phyloP scores from a whole-genome alignment of 208 protist genomes.

The Leishmania gerbilli region DNA sequence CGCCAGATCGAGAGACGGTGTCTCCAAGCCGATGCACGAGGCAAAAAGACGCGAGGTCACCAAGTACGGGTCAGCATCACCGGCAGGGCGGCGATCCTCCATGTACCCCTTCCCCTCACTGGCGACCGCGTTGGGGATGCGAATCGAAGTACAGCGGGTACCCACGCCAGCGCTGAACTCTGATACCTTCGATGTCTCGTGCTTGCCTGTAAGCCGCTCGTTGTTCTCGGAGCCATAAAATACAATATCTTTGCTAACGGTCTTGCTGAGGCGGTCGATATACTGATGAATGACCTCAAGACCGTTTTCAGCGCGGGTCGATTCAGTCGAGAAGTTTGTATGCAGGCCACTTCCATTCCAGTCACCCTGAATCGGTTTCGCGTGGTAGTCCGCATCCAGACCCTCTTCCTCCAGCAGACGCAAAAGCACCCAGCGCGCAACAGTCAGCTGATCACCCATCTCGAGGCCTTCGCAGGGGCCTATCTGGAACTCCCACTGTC shows the following conservation, averaged over 20 bases:
- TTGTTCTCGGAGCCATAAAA: conserved; percentile 91
- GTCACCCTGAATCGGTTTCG: conserved; percentile 96
- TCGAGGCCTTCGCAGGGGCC: conserved; percentile 90
- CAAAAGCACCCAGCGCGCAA: conserved; percentile 93
- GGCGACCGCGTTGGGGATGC: conserved; percentile 94
- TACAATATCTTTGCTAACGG: conserved; percentile 79
- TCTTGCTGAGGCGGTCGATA: conserved; percentile 69
- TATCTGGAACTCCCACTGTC: conserved; percentile 98
- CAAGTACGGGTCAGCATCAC: conserved; percentile 97
- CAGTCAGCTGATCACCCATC: conserved; percentile 95
- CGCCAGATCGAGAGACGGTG: conserved; percentile 53
- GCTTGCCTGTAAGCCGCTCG: conserved; percentile 80
- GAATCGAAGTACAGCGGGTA: conserved; percentile 94
- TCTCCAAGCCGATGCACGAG: conserved; percentile 64
- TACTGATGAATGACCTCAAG: conserved; percentile 79
- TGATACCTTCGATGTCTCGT: conserved; percentile 83
- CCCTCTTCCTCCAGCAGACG: conserved; percentile 72
- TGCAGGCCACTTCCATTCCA: conserved; percentile 98
- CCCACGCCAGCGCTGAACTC: conserved; percentile 82
- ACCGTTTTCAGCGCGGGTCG: conserved; percentile 80
- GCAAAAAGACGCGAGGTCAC: conserved; percentile 93
- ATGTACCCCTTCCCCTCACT: conserved; percentile 95
- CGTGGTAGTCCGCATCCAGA: conserved; percentile 81
- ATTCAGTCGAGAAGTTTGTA: conserved; percentile 97
- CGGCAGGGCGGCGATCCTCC: conserved; percentile 97